Conservation (phyloP, 176 grass and related monocot genomes). For the Oryza australiensis region DNA sequence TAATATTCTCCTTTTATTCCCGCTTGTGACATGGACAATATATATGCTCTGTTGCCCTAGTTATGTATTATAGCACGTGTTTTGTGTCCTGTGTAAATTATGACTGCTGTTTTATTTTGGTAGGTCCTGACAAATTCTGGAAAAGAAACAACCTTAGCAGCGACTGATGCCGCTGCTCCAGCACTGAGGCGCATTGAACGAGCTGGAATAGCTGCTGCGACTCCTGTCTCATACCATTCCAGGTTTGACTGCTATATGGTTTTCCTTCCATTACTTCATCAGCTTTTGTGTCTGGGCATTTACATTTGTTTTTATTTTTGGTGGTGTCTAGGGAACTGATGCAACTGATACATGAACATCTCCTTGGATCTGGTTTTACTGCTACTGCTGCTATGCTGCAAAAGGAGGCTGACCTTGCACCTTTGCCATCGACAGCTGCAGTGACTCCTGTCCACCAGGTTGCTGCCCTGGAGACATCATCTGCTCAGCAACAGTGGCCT, state of each 20-base stretch:
- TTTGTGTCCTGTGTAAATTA: neutral
- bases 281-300: slow-evolving; percentile 18
- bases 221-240: slow-evolving; percentile 93
- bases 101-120: slow-evolving; percentile 3
- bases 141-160: slow-evolving; percentile 92
- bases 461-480: slow-evolving; percentile 54
- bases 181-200: slow-evolving; percentile 91
- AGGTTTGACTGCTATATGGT: slow-evolving; percentile 55
- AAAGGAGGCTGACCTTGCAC: slow-evolving; percentile 86
- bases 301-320: neutral
- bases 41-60: neutral
- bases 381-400: slow-evolving; percentile 77
- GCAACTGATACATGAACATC: slow-evolving; percentile 95
- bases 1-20: neutral
- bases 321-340: slow-evolving; percentile 74
- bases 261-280: slow-evolving; percentile 21
- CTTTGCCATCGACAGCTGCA: slow-evolving; percentile 52
- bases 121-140: slow-evolving; percentile 94
- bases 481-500: slow-evolving; percentile 78
- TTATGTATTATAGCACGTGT: neutral
- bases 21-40: neutral
- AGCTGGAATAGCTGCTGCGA: slow-evolving; percentile 94
- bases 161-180: slow-evolving; percentile 93
- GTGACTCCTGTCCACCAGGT: slow-evolving; percentile 67
- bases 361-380: slow-evolving; percentile 81